Conservation (phyloP, 352 stramenopile genomes). For the Globisporangium alternatum region DNA sequence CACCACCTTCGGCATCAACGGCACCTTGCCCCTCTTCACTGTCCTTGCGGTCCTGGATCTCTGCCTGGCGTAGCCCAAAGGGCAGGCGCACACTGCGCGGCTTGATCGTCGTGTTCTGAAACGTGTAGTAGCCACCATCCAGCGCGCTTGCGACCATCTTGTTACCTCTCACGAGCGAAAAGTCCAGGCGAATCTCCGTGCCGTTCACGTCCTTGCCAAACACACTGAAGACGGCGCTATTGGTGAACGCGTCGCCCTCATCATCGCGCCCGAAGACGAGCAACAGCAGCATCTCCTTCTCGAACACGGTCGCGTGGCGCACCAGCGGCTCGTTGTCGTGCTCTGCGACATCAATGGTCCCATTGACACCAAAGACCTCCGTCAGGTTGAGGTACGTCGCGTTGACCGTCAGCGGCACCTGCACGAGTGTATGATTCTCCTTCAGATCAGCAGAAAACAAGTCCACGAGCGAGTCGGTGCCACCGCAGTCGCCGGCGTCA, state of each 20-base stretch:
- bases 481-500: slow-evolving; percentile 81
- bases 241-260: slow-evolving; percentile 58
- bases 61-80: slow-evolving; percentile 62
- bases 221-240: slow-evolving; percentile 46
- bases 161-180: slow-evolving; percentile 55
- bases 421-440: slow-evolving; percentile 59
- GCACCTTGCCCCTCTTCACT: background rate
- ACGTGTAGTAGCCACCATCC: slow-evolving; percentile 48
- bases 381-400: slow-evolving; percentile 70
- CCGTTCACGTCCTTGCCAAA: slow-evolving; percentile 38
- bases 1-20: background rate
- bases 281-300: slow-evolving; percentile 71
- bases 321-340: slow-evolving; percentile 73
- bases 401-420: slow-evolving; percentile 61
- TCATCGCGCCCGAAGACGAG: slow-evolving; percentile 75
- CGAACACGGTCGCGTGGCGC: slow-evolving; percentile 69
- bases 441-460: slow-evolving; percentile 45
- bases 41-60: slow-evolving; percentile 30
- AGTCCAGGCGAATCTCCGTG: slow-evolving; percentile 37
- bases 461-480: slow-evolving; percentile 30
- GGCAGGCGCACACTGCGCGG: slow-evolving; percentile 57
- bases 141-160: slow-evolving; percentile 28
- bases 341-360: slow-evolving; percentile 42
- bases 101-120: slow-evolving; percentile 61
- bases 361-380: slow-evolving; percentile 56